These are phyloP conservation scores for Spergularia azorica DNA, from an alignment of 179 eudicot genomes.

Conservation along the genomic window DNA sequence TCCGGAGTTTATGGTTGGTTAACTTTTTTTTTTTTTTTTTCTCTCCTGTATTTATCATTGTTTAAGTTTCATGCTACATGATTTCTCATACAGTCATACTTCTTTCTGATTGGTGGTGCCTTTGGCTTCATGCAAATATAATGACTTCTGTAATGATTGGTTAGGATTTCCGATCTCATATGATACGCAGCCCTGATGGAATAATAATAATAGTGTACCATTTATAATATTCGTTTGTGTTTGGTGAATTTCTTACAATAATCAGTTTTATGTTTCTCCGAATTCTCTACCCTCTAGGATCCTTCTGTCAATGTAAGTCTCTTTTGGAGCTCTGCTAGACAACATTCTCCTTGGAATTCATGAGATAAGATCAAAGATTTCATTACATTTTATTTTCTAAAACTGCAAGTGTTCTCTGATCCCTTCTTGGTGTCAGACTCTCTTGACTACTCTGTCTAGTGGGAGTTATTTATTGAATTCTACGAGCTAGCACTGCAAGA, in stretches of 20 bases:
- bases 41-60: too few relatives aligned
- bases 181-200: neutral
- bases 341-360: neutral
- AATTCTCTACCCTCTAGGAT: neutral
- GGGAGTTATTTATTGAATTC: neutral
- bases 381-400: neutral
- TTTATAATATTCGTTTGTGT: neutral
- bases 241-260: neutral
- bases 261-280: neutral
- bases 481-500: neutral
- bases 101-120: neutral
- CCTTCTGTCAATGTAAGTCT: neutral
- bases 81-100: neutral
- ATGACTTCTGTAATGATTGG: neutral
- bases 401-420: neutral
- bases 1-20: conserved; percentile 78
- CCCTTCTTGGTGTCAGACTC: neutral
- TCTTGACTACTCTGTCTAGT: conserved; percentile 1
- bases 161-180: neutral
- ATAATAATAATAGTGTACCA: neutral
- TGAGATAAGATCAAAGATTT: neutral
- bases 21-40: too few relatives aligned
- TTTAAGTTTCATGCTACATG: conserved; percentile 6
- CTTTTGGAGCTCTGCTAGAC: neutral
- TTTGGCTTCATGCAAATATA: neutral